Evolutionary conservation across 225 moss, liverwort and hornwort species (phyloP), one percentile per base, ranked within the genome.

Genomic region (Pseudoscleropodium purum): DNA sequence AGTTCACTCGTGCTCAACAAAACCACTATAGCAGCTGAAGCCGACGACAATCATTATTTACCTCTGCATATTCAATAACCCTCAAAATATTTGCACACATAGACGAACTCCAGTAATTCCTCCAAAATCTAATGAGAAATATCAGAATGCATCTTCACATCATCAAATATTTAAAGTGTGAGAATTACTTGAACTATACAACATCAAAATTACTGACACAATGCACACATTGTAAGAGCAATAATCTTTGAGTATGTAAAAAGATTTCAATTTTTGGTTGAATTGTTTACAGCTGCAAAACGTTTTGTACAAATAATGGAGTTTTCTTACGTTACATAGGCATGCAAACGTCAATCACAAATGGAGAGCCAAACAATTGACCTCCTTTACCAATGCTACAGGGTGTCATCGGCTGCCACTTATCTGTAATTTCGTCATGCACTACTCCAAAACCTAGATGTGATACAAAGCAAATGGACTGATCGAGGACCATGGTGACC

Each of bases 311-410:
- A 74, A 66, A 11, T 25, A 27, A 49, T 52, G 69, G 19, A 26
- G 16, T 82, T 31, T 80, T 84, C 75, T 70, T 57, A 73, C 18
- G n/a, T 88, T 88, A 92, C 33, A 91, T 82, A 86, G 87, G 90
- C 87, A 86, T 91, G 84, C 92, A 94, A 79, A 92, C 92, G 45
- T 94, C 94, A 27, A 88, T 62, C 39, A 82, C 79, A 82, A 92
- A 94, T 33, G 92, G 92, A 72, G 90, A 92, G 30, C 94, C 91
- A 69, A 91, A 91, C n/a, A 92, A 54, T 59, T 76, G 88, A 52
- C 91, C 87, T 82, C 88, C 91, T 89, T 88, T 92, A 59, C 82
- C 76, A 61, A 94, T 84, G 87, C 62, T 75, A 84, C 66, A 91
- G 29, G 91, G 73, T 20, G 84, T 37, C 43, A 94, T 16, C 33